Base-by-base conservation (phyloP, 768 basidiomycete species). In the Russula dissimulans region DNA sequence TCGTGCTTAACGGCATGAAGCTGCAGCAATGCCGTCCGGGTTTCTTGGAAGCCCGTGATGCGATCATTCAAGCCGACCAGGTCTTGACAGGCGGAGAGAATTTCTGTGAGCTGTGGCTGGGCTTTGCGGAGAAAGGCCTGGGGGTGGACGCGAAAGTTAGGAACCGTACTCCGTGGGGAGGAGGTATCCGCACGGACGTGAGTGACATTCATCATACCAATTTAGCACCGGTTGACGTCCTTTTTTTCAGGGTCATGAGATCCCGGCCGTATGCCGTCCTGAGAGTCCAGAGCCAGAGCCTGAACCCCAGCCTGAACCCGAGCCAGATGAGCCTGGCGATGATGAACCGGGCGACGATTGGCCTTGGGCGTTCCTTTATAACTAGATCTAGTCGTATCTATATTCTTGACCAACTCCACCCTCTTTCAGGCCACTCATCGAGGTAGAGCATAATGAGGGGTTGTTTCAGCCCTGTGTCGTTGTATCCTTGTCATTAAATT, bases 21-120 rank as follows among this genome's bases (percentile, higher is more conserved):
- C 76, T 97, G 46, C 95, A 97, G 70, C 84, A 86, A 4, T 99
- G 95, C 75, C 80, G 87, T 31, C 95, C 95, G 18, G 80, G 78
- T 48, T 95, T 95, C 85, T 89, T 93, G 68, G 85, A 93, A 57
- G 89, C 93, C 17, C 84, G 93, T 61, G 85, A 87, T 71, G 90
- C 92, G 15, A 93, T 95, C 71, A 83, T 95, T 64, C 85, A 91
- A 65, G 94, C 95, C 22, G 95, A 97, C 71, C 77, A 91, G 70
- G 74, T 89, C 46, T 79, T 97, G 60, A 97, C 95, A 3, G 90
- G 85, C 14, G 95, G 95, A 3, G 91, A 93, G 81, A 99, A 99
- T 78, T 76, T 79, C 66, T 99, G 95, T 72, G 77, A 78, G 14
- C 73, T 99, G 64, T 97, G 93, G 94, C 74, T 79, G 59, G 91